phyloP scores from a whole-genome alignment of 345 rosid genomes.

The Populus simonii region DNA sequence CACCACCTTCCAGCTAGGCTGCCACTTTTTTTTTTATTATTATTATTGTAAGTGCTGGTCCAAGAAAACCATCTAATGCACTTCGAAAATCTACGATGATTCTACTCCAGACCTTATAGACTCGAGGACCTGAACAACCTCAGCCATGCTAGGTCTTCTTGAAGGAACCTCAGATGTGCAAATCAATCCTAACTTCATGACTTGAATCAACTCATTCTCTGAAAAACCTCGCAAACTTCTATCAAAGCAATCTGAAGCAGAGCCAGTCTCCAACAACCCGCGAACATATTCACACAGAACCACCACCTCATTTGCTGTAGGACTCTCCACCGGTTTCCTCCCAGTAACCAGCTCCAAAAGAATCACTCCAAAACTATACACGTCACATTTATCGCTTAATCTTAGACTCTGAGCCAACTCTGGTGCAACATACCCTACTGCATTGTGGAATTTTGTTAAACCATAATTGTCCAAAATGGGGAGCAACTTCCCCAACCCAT shows the following conservation, averaged over 20 bases:
- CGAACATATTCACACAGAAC: constrained; percentile 81
- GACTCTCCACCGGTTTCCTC: constrained; percentile 89
- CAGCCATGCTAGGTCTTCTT: constrained; percentile 97
- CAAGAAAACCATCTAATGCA: constrained; percentile 8
- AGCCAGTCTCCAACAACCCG: constrained; percentile 62
- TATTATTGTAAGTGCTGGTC: constrained; percentile 9
- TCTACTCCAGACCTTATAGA: constrained; percentile 68
- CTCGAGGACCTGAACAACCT: constrained; percentile 95
- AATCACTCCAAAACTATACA: constrained; percentile 87
- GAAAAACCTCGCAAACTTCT: constrained; percentile 62
- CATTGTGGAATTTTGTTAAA: constrained; percentile 69
- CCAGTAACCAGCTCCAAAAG: constrained; percentile 90
- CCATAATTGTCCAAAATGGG: constrained; percentile 75
- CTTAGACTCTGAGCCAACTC: constrained; percentile 81
- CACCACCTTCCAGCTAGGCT: constrained; percentile 27
- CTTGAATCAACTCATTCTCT: constrained; percentile 90
- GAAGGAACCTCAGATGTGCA: constrained; percentile 70
- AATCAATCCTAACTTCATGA: constrained; percentile 83
- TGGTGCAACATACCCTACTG: constrained; percentile 98
- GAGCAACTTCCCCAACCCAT: constrained; percentile 74
- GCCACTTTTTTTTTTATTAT: neutral
- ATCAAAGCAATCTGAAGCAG: constrained; percentile 85
- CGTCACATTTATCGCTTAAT: constrained; percentile 83
- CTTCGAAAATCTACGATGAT: constrained; percentile 32
- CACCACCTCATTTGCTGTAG: constrained; percentile 55